Evolutionary conservation across 176 grass and related monocot genomes (phyloP).

Genomic region (Oryza glumipatula): DNA sequence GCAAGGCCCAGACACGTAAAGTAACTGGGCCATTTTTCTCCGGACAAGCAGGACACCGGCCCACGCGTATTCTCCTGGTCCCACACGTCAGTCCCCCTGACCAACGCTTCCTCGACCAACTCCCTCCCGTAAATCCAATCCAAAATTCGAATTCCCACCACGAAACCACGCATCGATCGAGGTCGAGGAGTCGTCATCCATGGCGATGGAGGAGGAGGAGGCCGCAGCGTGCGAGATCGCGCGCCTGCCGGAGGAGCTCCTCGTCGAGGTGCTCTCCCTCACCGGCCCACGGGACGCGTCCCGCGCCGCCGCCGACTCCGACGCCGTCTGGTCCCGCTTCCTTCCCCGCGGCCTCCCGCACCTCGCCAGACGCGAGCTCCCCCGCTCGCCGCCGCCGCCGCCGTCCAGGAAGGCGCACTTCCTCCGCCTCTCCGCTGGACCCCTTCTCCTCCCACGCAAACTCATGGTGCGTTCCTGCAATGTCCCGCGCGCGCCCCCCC

Average conservation of each 20-base stretch:
- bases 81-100: no score
- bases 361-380: slow-evolving; percentile 45
- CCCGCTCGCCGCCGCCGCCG: not conserved
- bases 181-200: no score
- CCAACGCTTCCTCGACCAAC: no score
- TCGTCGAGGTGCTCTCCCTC: slow-evolving; percentile 50
- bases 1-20: no score
- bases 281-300: slow-evolving; percentile 58
- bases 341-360: slow-evolving; percentile 39
- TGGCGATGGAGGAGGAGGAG: not conserved
- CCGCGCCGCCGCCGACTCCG: slow-evolving; percentile 45
- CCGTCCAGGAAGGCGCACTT: slow-evolving; percentile 50
- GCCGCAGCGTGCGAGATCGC: slow-evolving; percentile 21
- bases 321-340: slow-evolving; percentile 66
- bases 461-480: no score
- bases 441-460: slow-evolving; percentile 40
- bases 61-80: no score
- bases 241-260: slow-evolving; percentile 57
- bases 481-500: no score
- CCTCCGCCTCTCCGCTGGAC: slow-evolving; percentile 48
- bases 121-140: no score
- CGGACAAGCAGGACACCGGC: no score
- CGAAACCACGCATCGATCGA: no score
- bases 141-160: no score
- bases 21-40: no score